A percentile compares a stretch with the other conserved stretches of the same genome.
These are phyloP conservation scores for Centella asiatica DNA, from an alignment of 129 eudicot genomes.

Conservation along the genomic window DNA sequence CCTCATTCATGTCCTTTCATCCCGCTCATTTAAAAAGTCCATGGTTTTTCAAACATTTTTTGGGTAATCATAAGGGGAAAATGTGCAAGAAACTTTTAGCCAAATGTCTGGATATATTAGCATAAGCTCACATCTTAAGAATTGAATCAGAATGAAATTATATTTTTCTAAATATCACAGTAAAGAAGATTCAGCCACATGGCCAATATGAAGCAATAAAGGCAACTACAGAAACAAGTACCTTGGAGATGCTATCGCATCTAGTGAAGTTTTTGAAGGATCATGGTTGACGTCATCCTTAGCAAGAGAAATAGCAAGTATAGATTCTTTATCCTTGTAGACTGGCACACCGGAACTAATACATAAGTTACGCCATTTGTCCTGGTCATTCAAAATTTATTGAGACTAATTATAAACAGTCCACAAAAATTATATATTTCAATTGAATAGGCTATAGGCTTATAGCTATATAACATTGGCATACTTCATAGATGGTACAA, in stretches of 20 bases:
- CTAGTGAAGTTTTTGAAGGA: constrained; percentile 9
- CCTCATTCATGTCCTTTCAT: too few species aligned
- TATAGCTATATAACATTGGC: not conserved
- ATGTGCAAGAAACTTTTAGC: too few species aligned
- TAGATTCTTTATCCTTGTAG: constrained; percentile 4
- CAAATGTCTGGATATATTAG: too few species aligned
- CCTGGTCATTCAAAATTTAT: constrained; percentile 22
- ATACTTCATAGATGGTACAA: too few species aligned
- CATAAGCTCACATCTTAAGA: too few species aligned
- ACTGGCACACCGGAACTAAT: constrained; percentile 10
- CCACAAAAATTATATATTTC: not conserved
- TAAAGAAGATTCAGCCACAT: not conserved
- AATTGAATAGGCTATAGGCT: not conserved
- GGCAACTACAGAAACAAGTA: constrained; percentile 2
- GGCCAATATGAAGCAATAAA: not conserved
- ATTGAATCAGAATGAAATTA: too few species aligned
- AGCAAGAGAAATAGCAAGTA: constrained; percentile 9
- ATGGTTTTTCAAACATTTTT: too few species aligned
- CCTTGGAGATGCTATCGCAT: constrained; percentile 16
- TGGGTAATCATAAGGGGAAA: too few species aligned
- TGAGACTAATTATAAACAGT: not conserved
- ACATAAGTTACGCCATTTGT: constrained; percentile 45
- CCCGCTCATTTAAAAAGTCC: too few species aligned
- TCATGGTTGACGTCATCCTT: constrained; percentile 2
- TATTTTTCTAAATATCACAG: not conserved